phyloP scores from a whole-genome alignment of 345 rosid genomes.

The Aegle marmelos region DNA sequence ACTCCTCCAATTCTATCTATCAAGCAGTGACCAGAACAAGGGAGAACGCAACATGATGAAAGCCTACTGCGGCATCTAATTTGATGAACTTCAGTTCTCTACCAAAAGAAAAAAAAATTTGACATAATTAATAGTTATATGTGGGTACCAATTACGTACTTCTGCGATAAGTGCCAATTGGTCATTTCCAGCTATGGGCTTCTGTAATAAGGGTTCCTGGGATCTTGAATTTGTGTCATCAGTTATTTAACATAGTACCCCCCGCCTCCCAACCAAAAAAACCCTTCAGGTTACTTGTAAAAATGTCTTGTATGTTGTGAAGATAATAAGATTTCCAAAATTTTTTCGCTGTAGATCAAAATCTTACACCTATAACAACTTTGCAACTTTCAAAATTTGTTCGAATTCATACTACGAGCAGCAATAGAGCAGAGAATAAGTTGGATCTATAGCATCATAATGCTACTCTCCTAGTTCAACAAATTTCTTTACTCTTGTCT shows the following conservation, averaged over 20 bases:
- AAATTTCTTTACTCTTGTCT: too few species aligned
- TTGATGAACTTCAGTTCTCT: neutral
- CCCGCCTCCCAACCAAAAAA: too few species aligned
- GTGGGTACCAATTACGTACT: neutral
- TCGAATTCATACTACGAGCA: too few species aligned
- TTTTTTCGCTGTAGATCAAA: neutral
- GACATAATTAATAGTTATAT: neutral
- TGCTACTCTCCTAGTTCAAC: too few species aligned
- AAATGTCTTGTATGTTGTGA: neutral
- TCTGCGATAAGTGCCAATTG: neutral
- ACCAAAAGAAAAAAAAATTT: neutral
- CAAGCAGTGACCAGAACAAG: slow-evolving; percentile 27
- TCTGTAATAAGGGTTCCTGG: neutral
- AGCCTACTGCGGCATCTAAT: slow-evolving; percentile 45
- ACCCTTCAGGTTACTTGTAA: neutral
- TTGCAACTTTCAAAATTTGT: too few species aligned
- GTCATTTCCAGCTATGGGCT: neutral
- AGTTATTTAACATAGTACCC: neutral
- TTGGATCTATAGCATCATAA: too few species aligned
- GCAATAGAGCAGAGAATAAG: too few species aligned
- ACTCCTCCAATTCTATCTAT: slow-evolving; percentile 41
- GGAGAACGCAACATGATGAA: slow-evolving; percentile 46
- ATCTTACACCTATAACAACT: too few species aligned
- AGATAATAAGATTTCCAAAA: neutral
- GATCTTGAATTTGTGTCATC: neutral